Conservation (phyloP, 129 eudicot genomes). For the Apium graveolens region DNA sequence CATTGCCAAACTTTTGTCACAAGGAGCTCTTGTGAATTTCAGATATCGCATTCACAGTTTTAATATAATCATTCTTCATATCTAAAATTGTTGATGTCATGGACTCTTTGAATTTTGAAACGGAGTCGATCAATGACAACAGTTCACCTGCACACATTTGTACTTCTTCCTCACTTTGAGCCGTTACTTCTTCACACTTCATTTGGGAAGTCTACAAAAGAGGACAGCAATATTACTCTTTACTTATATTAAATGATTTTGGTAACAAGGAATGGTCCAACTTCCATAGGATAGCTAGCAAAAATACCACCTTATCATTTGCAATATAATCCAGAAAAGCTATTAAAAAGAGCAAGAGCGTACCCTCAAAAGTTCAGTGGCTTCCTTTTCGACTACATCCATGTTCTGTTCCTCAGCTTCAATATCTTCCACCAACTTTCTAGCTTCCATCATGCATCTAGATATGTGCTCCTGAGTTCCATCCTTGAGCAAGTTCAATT, state of each 20-base stretch:
- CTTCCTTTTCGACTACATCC: conserved; percentile 60
- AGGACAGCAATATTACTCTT: neutral
- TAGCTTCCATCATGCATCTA: conserved; percentile 55
- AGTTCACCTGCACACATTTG: conserved; percentile 54
- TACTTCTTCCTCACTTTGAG: conserved; percentile 41
- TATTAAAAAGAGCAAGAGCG: neutral
- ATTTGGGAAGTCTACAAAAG: conserved; percentile 1
- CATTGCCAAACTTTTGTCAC: neutral
- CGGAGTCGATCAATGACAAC: conserved; percentile 58
- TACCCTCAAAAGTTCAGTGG: conserved; percentile 62
- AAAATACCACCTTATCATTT: neutral
- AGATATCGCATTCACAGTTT: conserved; percentile 46
- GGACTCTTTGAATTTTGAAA: conserved; percentile 57
- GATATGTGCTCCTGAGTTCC: conserved; percentile 51
- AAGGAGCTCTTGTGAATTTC: conserved; percentile 33
- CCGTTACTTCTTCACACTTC: conserved; percentile 30
- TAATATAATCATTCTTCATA: conserved; percentile 40
- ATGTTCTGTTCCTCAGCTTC: conserved; percentile 49
- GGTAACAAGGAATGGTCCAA: neutral
- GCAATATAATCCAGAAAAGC: neutral
- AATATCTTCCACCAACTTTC: conserved; percentile 37
- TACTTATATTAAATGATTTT: neutral
- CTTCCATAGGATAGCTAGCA: neutral
- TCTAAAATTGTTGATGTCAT: conserved; percentile 34
- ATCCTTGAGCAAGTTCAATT: conserved; percentile 25